These are phyloP conservation scores for Leavenworthia alabamica DNA, from an alignment of 345 rosid species.

Conservation along the genomic window DNA sequence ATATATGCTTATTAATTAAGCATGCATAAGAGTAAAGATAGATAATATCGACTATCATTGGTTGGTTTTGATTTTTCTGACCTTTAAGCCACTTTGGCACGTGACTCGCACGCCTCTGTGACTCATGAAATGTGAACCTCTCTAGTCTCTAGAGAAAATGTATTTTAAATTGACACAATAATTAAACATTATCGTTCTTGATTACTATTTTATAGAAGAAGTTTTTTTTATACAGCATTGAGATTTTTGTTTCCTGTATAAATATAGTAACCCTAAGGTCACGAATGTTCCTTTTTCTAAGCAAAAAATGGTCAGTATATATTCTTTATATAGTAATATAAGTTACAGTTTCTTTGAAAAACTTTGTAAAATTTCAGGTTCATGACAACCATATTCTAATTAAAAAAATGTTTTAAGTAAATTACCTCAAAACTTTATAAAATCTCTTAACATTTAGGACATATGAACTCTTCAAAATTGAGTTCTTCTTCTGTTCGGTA, in stretches of 20 bases:
- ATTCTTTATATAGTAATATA: background rate
- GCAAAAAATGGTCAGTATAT: no score
- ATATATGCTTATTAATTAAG: background rate
- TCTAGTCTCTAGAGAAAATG: background rate
- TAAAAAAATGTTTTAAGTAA: background rate
- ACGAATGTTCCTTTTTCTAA: no score
- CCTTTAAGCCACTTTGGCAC: constrained; percentile 20
- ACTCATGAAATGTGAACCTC: background rate
- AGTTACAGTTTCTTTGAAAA: background rate
- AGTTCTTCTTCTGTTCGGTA: no score
- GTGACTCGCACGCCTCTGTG: constrained; percentile 18
- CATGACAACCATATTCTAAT: background rate
- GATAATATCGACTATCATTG: constrained; percentile 17
- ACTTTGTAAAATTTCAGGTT: background rate
- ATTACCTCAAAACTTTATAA: no score
- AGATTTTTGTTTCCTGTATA: background rate
- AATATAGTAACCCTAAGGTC: no score
- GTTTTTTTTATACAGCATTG: background rate
- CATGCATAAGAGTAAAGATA: background rate
- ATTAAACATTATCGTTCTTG: no score
- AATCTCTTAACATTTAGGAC: background rate
- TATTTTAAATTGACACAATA: background rate
- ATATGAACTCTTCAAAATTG: no score
- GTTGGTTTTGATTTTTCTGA: constrained; percentile 16
- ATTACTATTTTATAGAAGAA: background rate